phyloP scores from a whole-genome alignment of 371 early-diverging fungal species.

The Saksenaea oblongispora region DNA sequence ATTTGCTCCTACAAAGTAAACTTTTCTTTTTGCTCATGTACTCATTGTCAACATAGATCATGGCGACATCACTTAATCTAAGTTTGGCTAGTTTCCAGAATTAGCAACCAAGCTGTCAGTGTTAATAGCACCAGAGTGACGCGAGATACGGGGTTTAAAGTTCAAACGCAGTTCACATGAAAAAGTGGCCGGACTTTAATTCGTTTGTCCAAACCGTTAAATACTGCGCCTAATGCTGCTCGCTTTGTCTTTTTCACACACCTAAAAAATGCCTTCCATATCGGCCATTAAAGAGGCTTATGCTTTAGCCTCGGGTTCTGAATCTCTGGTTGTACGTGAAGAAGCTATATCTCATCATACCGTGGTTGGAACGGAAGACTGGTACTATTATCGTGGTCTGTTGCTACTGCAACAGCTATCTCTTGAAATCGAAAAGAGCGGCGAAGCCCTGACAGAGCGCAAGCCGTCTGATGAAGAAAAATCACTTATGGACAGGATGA shows the following conservation, averaged over 20 bases:
- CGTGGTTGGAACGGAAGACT: conserved; percentile 29
- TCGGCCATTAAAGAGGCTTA: conserved; percentile 18
- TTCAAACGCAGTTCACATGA: no score
- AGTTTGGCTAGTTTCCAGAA: no score
- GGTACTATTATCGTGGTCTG: conserved; percentile 38
- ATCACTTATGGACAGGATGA: conserved; percentile 22
- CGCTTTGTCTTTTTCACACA: neutral
- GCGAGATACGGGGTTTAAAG: no score
- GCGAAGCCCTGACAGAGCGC: conserved; percentile 16
- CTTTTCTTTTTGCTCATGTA: no score
- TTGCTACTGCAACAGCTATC: conserved; percentile 35
- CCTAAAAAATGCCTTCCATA: conserved; percentile 7
- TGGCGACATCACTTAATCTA: no score
- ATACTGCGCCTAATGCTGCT: neutral
- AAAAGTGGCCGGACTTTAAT: no score
- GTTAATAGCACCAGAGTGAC: no score
- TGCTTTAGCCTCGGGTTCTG: conserved; percentile 11
- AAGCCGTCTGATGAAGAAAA: conserved; percentile 21
- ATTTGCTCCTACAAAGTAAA: no score
- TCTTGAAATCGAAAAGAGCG: conserved; percentile 12
- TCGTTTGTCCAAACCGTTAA: no score
- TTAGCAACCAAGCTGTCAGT: no score
- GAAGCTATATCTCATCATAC: conserved; percentile 17
- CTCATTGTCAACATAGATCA: no score
- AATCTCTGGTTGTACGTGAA: conserved; percentile 12